Evolutionary conservation across 257 asterid species (phyloP), one percentile per base, ranked within the genome.

Genomic region (Vinca minor): DNA sequence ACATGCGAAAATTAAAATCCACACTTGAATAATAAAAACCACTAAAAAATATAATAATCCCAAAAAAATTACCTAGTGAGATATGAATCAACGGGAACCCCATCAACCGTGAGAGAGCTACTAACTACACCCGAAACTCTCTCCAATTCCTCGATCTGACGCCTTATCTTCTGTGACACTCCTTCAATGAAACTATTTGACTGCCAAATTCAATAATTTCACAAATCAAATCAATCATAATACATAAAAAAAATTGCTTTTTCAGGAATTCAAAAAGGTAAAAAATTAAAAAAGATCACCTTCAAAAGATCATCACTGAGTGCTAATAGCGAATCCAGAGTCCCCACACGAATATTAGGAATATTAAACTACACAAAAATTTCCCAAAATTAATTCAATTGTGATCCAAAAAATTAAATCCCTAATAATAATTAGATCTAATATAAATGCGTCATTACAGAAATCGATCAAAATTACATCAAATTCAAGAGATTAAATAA

Each of bases 61-160:
- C 36, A 12, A 52, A n/a, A 12, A 52, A 53, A 5, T 74, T 67
- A 83, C 97, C 93, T 84, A 42, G 96, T 87, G 72, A 90, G 97
- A 66, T 90, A 90, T 63, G 96, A 82, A 77, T 85, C 97, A 55
- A 87, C 97, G 69, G 96, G 97, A 63, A 85, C 93, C 32, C 96
- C 97, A 79, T 90, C 97, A 42, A 90, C 97, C 5, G 96, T 85
- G 66, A 90, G 92, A 54, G 96, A 87, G 77, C 87, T 85, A 67
- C 89, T 84, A 67, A 83, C 75, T 14, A 78, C 86, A 4, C 91
- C 96, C 0, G 96, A 82, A 41, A 81, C 84, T 85, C 82, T 85
- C 93, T 90, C 97, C 81, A 90, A 64, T 38, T 90, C 96, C 78
- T 90, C 97, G 70, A 87, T 87, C 85, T 90, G 95, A 35, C 95